Evolutionary conservation across 2,329 filamentous ascomycete species (phyloP).

Genomic region (Aureobasidium sp.): DNA sequence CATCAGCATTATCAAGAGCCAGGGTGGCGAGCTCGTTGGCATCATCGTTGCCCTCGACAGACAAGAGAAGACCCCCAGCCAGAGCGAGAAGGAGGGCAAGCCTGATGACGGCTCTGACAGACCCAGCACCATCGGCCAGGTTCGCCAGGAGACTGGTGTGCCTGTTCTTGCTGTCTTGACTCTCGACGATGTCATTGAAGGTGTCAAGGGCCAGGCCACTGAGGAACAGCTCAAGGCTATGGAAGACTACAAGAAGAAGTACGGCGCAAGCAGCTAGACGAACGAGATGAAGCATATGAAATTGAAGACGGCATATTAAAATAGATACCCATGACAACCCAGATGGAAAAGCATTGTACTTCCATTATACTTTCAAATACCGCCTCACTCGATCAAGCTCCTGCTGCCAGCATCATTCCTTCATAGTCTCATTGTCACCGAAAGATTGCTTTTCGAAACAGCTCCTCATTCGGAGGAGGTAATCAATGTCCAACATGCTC

Average conservation of each 20-base stretch:
- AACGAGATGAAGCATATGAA: background rate
- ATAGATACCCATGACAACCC: conserved; percentile 10
- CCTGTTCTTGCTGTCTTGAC: conserved; percentile 78
- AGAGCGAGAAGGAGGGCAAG: conserved; percentile 29
- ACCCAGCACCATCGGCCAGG: conserved; percentile 76
- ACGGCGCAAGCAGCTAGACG: conserved; percentile 20
- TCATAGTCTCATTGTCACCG: background rate
- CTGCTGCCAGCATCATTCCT: background rate
- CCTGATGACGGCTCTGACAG: conserved; percentile 58
- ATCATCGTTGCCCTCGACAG: conserved; percentile 85
- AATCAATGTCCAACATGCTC: background rate
- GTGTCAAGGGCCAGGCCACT: conserved; percentile 34
- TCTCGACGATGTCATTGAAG: conserved; percentile 63
- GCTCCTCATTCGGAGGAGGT: background rate
- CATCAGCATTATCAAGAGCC: conserved; percentile 75
- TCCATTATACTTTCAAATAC: background rate
- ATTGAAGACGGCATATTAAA: background rate
- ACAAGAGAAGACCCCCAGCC: conserved; percentile 66
- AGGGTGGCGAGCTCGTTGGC: conserved; percentile 77
- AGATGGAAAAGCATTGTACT: conserved; percentile 1
- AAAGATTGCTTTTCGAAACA: background rate
- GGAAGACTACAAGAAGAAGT: conserved; percentile 57
- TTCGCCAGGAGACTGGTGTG: conserved; percentile 73
- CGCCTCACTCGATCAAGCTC: background rate
- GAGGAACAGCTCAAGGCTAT: conserved; percentile 46